Evolutionary conservation across 2,329 filamentous ascomycete species (phyloP), one percentile per base, ranked within the genome.

Genomic region (Microsporum ferrugineum): DNA sequence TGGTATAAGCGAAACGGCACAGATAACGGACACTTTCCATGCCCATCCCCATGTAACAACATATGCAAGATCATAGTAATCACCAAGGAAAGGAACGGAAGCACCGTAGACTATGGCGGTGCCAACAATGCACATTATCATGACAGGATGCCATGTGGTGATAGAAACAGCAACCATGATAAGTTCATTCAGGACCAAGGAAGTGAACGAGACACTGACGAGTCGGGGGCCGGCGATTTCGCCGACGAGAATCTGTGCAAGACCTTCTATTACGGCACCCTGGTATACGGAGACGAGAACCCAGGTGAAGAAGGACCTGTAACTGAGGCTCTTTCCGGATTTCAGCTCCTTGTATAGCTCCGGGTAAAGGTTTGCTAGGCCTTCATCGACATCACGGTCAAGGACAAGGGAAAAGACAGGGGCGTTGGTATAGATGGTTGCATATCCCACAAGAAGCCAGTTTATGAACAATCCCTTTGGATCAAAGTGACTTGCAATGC

Each of bases 261-360:
- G 82, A n/a, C 92, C 91, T 75, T 99, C 92, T 69, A 99, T 97
- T 71, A 97, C 87, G 65, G 88, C 84, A 58, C 94, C 94, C 73
- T 99, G 94, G 75, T 99, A 99, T 66, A 99, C 84, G 41, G 89
- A 95, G 8, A 99, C 90, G 14, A 91, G 80, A 4, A 97, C 90
- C 95, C 95, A 99, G 64, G 92, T 85, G 77, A 96, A 96, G 77
- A 99, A 99, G 8, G 91, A 96, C 60, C 88, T 85, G 75, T 97
- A 97, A 58, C 87, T 91, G 17, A 99, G 81, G 3, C 88, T 91
- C 12, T 88, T 86, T 7, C 92, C 92, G 0, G 85, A 84, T 0
- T 92, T 96, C n/a, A 99, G 80, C 72, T 99, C 95, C 71, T 95
- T 95, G 81, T 99, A 99, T 1, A 99, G 82, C 70, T 99, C 94